A percentile compares a stretch with the other conserved stretches of the same genome.
Conservation (phyloP, 208 protist species). For the Leptomonas pyrrhocoris region DNA sequence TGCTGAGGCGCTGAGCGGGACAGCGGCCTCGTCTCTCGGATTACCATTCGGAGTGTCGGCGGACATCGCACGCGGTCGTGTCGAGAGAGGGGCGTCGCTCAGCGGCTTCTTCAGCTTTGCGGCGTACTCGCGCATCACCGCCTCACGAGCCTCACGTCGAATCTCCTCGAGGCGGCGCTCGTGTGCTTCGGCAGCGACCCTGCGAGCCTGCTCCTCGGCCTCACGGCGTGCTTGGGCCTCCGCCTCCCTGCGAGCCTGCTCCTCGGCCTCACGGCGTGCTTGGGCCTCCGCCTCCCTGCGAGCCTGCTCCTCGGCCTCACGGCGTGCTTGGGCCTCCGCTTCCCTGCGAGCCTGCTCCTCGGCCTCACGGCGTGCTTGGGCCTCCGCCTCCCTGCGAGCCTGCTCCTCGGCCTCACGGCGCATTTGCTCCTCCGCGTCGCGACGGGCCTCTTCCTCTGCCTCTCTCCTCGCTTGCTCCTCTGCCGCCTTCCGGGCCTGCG, state of each 20-base stretch:
- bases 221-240: constrained; percentile 42
- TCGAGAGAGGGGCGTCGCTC: constrained; percentile 2
- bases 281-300: constrained; percentile 23
- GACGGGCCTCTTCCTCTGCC: neutral
- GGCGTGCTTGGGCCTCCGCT: constrained; percentile 47
- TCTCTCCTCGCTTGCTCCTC: constrained; percentile 10
- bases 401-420: constrained; percentile 24
- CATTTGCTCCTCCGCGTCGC: constrained; percentile 10
- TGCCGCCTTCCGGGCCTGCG: constrained; percentile 1
- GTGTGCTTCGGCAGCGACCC: neutral
- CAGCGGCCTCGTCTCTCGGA: neutral
- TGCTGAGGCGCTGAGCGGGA: neutral
- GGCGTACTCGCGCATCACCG: constrained; percentile 68
- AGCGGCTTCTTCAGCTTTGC: constrained; percentile 36
- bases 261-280: constrained; percentile 29
- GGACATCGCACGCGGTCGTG: neutral
- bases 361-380: constrained; percentile 29
- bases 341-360: constrained; percentile 77
- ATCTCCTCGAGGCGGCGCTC: constrained; percentile 16
- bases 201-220: constrained; percentile 53
- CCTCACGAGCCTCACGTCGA: constrained; percentile 65
- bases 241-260: constrained; percentile 23
- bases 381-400: constrained; percentile 19
- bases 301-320: constrained; percentile 32
- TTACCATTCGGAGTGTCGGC: neutral